A percentile compares a stretch with the other conserved stretches of the same genome.
Conservation (phyloP, 2,329 filamentous ascomycete species). For the Samsoniella hepiali region DNA sequence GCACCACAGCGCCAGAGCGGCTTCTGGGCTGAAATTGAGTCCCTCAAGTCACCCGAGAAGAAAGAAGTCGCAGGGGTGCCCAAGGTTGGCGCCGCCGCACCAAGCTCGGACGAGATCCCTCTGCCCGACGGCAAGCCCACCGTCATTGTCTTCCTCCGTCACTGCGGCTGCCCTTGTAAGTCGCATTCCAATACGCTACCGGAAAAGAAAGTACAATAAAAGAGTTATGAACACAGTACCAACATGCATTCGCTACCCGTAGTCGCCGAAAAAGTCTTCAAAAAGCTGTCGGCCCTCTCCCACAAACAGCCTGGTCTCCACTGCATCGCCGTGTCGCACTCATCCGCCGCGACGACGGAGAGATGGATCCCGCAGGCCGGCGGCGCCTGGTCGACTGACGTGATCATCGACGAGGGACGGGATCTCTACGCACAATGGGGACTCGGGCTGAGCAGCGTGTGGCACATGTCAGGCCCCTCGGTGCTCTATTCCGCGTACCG, state of each 20-base stretch:
- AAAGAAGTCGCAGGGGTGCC: slow-evolving; percentile 48
- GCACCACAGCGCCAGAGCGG: slow-evolving; percentile 20
- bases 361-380: slow-evolving; percentile 55
- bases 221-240: background rate
- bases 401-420: slow-evolving; percentile 59
- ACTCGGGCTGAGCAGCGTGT: slow-evolving; percentile 56
- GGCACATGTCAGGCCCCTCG: slow-evolving; percentile 59
- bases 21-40: slow-evolving; percentile 39
- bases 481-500: slow-evolving; percentile 54
- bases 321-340: slow-evolving; percentile 64
- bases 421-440: slow-evolving; percentile 64
- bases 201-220: background rate
- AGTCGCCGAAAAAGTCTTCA: slow-evolving; percentile 69
- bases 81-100: slow-evolving; percentile 53
- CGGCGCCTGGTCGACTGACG: slow-evolving; percentile 53
- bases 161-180: slow-evolving; percentile 73
- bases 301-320: slow-evolving; percentile 46
- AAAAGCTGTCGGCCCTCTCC: slow-evolving; percentile 50
- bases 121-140: slow-evolving; percentile 55
- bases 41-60: slow-evolving; percentile 38
- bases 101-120: slow-evolving; percentile 48
- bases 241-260: background rate
- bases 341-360: slow-evolving; percentile 49
- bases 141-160: slow-evolving; percentile 65
- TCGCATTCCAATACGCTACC: slow-evolving; percentile 10